These are phyloP conservation scores for Leccinum fuscescens DNA, from an alignment of 1,284 basidiomycete genomes.

Conservation along the genomic window DNA sequence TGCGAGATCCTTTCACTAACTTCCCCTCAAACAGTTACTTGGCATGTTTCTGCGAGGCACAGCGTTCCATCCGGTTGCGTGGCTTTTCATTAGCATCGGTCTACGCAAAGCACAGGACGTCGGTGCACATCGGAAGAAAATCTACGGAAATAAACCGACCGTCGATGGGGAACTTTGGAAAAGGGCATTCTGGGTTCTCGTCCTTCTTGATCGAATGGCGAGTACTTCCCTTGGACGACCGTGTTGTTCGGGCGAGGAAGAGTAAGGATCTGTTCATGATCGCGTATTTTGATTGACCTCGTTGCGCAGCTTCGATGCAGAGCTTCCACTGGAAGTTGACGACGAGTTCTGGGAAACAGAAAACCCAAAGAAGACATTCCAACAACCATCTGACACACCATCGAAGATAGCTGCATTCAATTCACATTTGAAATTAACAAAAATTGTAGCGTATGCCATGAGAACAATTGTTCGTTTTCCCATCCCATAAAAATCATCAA, in stretches of 20 bases:
- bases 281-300: constrained; percentile 8
- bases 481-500: constrained; percentile 3
- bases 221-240: constrained; percentile 71
- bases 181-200: constrained; percentile 73
- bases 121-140: constrained; percentile 61
- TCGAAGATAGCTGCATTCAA: constrained; percentile 64
- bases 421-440: constrained; percentile 65
- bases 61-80: constrained; percentile 55
- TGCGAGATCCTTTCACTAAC: constrained; percentile 5
- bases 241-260: constrained; percentile 72
- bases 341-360: constrained; percentile 80
- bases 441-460: constrained; percentile 68
- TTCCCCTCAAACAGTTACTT: constrained; percentile 38
- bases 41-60: constrained; percentile 54
- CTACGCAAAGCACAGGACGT: constrained; percentile 70
- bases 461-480: constrained; percentile 58
- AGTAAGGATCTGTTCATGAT: constrained; percentile 47
- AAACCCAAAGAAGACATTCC: constrained; percentile 48
- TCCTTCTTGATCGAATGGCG: constrained; percentile 61
- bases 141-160: constrained; percentile 46
- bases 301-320: constrained; percentile 65
- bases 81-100: constrained; percentile 66
- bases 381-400: constrained; percentile 65
- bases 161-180: constrained; percentile 73
- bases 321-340: constrained; percentile 78